Conservation (phyloP, 352 stramenopile genomes). For the Plasmopara viticola region DNA sequence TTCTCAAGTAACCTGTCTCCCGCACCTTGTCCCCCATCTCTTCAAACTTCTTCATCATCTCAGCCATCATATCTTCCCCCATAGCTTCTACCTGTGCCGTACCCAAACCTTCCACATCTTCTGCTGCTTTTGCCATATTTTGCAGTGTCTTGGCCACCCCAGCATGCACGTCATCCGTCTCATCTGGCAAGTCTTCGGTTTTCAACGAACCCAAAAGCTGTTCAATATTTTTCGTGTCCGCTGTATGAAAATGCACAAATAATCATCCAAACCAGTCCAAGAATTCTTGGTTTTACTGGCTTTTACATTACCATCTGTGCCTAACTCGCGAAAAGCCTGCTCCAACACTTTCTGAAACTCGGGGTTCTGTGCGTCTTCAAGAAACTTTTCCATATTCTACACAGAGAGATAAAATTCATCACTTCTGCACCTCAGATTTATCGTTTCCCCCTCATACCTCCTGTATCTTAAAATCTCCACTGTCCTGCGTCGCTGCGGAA, state of each 20-base stretch:
- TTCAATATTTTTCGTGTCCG: constrained; percentile 60
- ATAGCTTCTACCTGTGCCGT: constrained; percentile 82
- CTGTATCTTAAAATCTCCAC: constrained; percentile 55
- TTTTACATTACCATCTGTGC: constrained; percentile 37
- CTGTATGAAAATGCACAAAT: constrained; percentile 17
- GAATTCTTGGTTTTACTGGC: background rate
- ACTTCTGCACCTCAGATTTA: background rate
- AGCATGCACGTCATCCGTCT: constrained; percentile 72
- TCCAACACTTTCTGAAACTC: constrained; percentile 84
- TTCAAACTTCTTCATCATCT: constrained; percentile 96
- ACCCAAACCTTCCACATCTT: constrained; percentile 83
- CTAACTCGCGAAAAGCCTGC: constrained; percentile 82
- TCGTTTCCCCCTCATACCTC: constrained; percentile 33
- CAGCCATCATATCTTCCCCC: constrained; percentile 93
- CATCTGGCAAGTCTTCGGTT: constrained; percentile 27
- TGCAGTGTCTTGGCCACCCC: constrained; percentile 84
- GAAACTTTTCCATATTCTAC: constrained; percentile 83
- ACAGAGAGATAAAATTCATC: constrained; percentile 10
- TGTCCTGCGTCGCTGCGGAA: constrained; percentile 34
- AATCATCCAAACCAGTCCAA: background rate
- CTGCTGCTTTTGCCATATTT: constrained; percentile 85
- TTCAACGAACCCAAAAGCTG: constrained; percentile 62
- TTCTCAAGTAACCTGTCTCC: background rate
- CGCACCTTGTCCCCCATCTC: constrained; percentile 90
- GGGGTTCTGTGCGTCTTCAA: constrained; percentile 80